A percentile compares a stretch with the other conserved stretches of the same genome.
Evolutionary conservation across 2,329 filamentous ascomycete species (phyloP).

Genomic region (Arthroderma uncinatum): DNA sequence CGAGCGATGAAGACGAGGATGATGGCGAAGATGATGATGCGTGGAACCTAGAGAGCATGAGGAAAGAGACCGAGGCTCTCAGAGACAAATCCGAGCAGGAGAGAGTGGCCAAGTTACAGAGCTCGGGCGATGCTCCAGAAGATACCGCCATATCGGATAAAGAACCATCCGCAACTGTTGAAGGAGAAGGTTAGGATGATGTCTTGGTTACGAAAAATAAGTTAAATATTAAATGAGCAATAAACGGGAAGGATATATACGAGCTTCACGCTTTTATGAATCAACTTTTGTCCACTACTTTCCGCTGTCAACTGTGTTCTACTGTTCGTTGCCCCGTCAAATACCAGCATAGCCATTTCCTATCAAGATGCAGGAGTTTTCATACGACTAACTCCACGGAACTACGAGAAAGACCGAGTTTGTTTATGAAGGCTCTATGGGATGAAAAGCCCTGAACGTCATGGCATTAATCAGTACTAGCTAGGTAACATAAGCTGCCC

Average conservation of each 20-base stretch:
- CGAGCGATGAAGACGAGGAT: conserved; percentile 51
- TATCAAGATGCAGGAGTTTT: too few relatives aligned
- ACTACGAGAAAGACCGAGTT: too few relatives aligned
- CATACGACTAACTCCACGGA: too few relatives aligned
- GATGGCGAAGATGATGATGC: conserved; percentile 37
- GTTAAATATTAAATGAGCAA: background rate
- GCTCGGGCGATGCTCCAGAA: conserved; percentile 10
- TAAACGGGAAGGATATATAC: background rate
- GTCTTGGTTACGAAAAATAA: background rate
- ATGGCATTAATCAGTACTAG: too few relatives aligned
- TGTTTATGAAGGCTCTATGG: too few relatives aligned
- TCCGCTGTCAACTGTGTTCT: too few relatives aligned
- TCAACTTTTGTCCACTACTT: background rate
- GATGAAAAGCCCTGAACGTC: too few relatives aligned
- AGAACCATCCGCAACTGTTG: background rate
- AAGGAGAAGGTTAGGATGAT: background rate
- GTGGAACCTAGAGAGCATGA: conserved; percentile 63
- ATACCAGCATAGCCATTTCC: too few relatives aligned
- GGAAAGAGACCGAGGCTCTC: conserved; percentile 71
- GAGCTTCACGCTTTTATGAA: background rate
- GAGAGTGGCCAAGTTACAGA: conserved; percentile 35
- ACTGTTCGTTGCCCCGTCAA: too few relatives aligned
- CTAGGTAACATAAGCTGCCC: too few relatives aligned
- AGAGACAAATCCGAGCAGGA: conserved; percentile 69
- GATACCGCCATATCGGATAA: background rate